These are phyloP conservation scores for Gossypium gossypioides DNA, from an alignment of 441 rosid species.

Conservation along the genomic window DNA sequence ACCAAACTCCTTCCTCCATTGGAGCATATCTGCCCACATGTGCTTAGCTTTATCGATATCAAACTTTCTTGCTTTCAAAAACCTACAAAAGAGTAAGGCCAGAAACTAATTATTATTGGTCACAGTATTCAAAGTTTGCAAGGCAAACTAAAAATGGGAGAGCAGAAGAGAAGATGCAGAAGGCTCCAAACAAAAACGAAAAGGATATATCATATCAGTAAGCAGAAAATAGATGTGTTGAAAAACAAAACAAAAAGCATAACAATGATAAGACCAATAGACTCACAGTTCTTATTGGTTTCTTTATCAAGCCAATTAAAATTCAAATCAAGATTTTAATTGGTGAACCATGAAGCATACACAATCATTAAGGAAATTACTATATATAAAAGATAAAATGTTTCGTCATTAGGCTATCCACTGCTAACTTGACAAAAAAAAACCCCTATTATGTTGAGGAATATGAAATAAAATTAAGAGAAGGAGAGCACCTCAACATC, in stretches of 20 bases:
- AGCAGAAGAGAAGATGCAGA: neutral
- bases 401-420: neutral
- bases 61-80: conserved; percentile 90
- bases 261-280: neutral
- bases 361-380: neutral
- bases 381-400: neutral
- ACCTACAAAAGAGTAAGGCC: conserved; percentile 33
- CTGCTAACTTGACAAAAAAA: neutral
- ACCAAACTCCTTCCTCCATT: conserved; percentile 94
- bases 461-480: neutral
- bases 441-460: neutral
- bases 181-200: neutral
- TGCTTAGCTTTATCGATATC: conserved; percentile 93
- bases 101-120: neutral
- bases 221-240: neutral
- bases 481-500: conserved; percentile 61
- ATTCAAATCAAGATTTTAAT: neutral
- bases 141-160: neutral
- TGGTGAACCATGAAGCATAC: neutral
- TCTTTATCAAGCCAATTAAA: neutral
- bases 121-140: neutral
- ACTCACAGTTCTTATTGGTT: neutral
- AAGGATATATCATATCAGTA: neutral
- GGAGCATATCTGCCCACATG: conserved; percentile 98
- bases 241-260: neutral